These are phyloP conservation scores for Hyaloscypha variabilis DNA, from an alignment of 495 filamentous ascomycete species.

Conservation along the genomic window DNA sequence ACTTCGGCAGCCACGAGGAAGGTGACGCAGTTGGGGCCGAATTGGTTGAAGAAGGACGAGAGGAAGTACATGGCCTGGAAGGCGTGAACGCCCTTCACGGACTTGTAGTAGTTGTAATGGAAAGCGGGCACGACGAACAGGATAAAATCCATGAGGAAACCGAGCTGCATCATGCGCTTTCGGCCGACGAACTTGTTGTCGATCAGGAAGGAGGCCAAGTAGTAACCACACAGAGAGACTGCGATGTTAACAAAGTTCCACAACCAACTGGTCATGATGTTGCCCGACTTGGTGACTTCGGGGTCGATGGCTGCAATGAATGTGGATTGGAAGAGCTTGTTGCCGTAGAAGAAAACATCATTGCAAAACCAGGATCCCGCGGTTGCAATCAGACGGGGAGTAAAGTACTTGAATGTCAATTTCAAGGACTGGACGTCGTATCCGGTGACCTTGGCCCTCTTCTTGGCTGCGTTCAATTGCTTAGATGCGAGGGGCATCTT, in stretches of 20 bases:
- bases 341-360: slow-evolving; percentile 95
- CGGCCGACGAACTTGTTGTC: slow-evolving; percentile 73
- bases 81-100: slow-evolving; percentile 62
- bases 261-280: slow-evolving; percentile 80
- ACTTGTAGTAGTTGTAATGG: slow-evolving; percentile 76
- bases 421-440: slow-evolving; percentile 82
- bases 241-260: slow-evolving; percentile 86
- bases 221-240: slow-evolving; percentile 80
- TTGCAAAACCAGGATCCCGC: slow-evolving; percentile 88
- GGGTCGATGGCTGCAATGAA: slow-evolving; percentile 78
- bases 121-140: slow-evolving; percentile 86
- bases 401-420: slow-evolving; percentile 75
- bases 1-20: slow-evolving; percentile 92
- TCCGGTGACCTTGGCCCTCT: slow-evolving; percentile 81
- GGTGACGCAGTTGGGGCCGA: slow-evolving; percentile 87
- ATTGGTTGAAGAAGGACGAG: slow-evolving; percentile 91
- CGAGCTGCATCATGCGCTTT: slow-evolving; percentile 88
- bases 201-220: slow-evolving; percentile 45
- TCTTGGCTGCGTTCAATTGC: slow-evolving; percentile 75
- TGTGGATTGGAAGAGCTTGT: slow-evolving; percentile 90
- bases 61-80: slow-evolving; percentile 89
- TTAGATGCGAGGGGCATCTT: slow-evolving; percentile 78
- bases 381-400: slow-evolving; percentile 78
- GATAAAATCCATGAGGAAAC: slow-evolving; percentile 83
- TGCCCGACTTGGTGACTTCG: slow-evolving; percentile 40